Base-by-base conservation (phyloP, 2,329 filamentous ascomycete genomes). In the Phialophora chinensis region DNA sequence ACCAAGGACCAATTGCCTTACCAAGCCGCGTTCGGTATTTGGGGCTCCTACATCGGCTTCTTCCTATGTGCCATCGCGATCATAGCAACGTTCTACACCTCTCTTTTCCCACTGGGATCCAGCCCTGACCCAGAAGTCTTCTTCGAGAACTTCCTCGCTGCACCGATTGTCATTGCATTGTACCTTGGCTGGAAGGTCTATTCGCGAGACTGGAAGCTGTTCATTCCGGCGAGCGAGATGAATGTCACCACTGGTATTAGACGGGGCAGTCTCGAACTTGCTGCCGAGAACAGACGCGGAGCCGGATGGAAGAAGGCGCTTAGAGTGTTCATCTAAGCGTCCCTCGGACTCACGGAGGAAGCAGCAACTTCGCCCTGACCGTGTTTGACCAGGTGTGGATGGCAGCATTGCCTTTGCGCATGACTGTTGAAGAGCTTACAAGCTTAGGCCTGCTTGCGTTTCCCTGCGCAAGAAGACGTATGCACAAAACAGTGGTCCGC, bases 31-130 rank as follows among this genome's bases (percentile, higher is more conserved):
- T 87, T 91, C 4, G 94, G 94, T 66, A 81, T 96, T 11, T 72
- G 85, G 11, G 94, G 94, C 14, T 96, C 92, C 2, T 97, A 89
- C 83, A 67, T 95, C 29, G 93, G 93, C 44, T 84, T 97, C 63
- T 70, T 82, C 29, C 87, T 96, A 77, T 97, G 97, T 79, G 65
- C 84, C 23, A 79, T 94, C 42, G 88, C 97, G 35, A 84, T 97
- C 29, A 76, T 90, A 50, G 91, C 91, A 1, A 93, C 97, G 76
- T 95, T 96, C 81, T 97, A 93, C 91, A 89, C 91, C 58, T 92
- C 91, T 27, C 88, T 91, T 2, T 93, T 89, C 75, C 93, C 93
- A 3, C 84, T 95, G 59, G 86, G 82, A 27, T 65, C 70, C 23
- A 57, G 66, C 29, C 60, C 67, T 31, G 58, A 72, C 62, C 64